A percentile compares a stretch with the other conserved stretches of the same genome.
Conservation (phyloP, 768 basidiomycete genomes). For the Lactarius evosmus region DNA sequence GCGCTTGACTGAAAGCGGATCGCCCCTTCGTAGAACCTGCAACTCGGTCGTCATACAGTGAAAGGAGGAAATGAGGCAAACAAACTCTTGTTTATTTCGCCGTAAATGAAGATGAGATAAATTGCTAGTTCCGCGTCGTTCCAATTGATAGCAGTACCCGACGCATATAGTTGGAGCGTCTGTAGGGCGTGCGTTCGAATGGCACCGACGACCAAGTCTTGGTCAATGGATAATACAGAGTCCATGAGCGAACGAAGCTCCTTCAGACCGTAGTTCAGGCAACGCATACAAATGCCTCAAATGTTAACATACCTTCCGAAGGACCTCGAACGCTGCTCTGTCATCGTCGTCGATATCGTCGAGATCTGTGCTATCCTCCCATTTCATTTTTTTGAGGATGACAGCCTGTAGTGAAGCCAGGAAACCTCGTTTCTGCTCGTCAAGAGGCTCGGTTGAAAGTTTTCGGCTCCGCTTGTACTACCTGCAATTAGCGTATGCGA, state of each 20-base stretch:
- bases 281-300: constrained; percentile 9
- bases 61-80: neutral
- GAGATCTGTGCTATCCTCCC: constrained; percentile 76
- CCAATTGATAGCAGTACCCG: constrained; percentile 71
- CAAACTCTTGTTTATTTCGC: constrained; percentile 88
- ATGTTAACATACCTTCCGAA: constrained; percentile 67
- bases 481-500: constrained; percentile 4
- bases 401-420: constrained; percentile 74
- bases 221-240: constrained; percentile 80
- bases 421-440: constrained; percentile 70
- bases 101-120: constrained; percentile 92
- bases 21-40: constrained; percentile 76
- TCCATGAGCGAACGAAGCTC: constrained; percentile 86
- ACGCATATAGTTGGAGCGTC: constrained; percentile 70
- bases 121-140: constrained; percentile 90
- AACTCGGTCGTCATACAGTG: neutral
- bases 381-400: constrained; percentile 84
- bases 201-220: constrained; percentile 75
- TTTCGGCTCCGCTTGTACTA: constrained; percentile 81
- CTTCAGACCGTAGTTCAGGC: constrained; percentile 39
- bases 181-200: constrained; percentile 69
- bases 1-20: constrained; percentile 80
- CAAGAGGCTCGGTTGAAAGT: constrained; percentile 56
- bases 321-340: constrained; percentile 71
- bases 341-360: constrained; percentile 90